Evolutionary conservation across 75 land plant genomes (phyloP).

Genomic region (Selaginella moellendorffii): DNA sequence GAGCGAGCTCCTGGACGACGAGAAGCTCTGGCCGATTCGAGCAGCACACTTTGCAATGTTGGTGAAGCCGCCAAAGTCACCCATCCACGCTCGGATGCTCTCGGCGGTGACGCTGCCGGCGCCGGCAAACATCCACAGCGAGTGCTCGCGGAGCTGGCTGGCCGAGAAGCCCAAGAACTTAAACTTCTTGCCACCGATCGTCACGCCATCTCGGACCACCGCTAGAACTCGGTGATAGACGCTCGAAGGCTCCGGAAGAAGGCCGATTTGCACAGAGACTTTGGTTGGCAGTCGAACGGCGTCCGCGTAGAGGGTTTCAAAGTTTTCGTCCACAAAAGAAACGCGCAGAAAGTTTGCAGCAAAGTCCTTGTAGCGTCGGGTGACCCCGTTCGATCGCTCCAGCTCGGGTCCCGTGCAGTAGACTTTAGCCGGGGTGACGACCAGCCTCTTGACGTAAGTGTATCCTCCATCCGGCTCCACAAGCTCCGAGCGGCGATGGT

Average conservation of each 20-base stretch:
- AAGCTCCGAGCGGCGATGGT: slow-evolving; percentile 11
- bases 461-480: slow-evolving; percentile 29
- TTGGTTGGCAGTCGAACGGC: slow-evolving; percentile 21
- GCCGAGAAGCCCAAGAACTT: slow-evolving; percentile 90
- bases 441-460: slow-evolving; percentile 43
- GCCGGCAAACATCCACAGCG: slow-evolving; percentile 87
- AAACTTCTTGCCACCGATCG: slow-evolving; percentile 49
- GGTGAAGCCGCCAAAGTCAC: slow-evolving; percentile 50
- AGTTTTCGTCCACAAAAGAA: slow-evolving; percentile 72
- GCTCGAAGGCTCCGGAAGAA: slow-evolving; percentile 17
- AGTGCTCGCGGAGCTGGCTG: slow-evolving; percentile 72
- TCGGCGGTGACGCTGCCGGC: slow-evolving; percentile 32
- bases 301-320: slow-evolving; percentile 27
- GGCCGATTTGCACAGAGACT: not conserved
- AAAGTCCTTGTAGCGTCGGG: slow-evolving; percentile 30
- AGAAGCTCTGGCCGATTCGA: slow-evolving; percentile 87
- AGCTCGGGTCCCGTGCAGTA: slow-evolving; percentile 78
- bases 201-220: slow-evolving; percentile 40
- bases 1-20: slow-evolving; percentile 68
- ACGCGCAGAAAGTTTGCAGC: slow-evolving; percentile 65
- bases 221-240: slow-evolving; percentile 39
- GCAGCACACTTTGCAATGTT: slow-evolving; percentile 98
- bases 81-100: slow-evolving; percentile 73
- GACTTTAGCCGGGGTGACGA: slow-evolving; percentile 63
- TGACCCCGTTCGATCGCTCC: slow-evolving; percentile 67